Evolutionary conservation across 257 asterid species (phyloP), one percentile per base, ranked within the genome.

Genomic region (Osmanthus fragrans): DNA sequence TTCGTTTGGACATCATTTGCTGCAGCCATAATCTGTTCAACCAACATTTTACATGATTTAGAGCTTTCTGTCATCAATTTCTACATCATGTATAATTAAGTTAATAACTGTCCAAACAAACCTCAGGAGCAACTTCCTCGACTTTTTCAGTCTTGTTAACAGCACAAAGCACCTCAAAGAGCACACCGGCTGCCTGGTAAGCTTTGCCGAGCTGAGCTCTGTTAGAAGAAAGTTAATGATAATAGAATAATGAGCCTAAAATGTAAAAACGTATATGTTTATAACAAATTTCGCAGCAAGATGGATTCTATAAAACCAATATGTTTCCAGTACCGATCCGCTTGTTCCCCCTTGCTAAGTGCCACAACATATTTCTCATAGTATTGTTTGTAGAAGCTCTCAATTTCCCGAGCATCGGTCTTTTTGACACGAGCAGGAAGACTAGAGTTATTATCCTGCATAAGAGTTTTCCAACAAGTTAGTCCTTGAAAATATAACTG

Each of bases 141-240:
- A 40, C 15, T 40, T 40, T 40, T 40, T 40, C 49, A 40, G 96
- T 90, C 86, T 90, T 93, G 82, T 90, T 93, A 83, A 96, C 99
- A 16, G 98, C 99, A 87, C 99, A 96, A 68, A 96, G 97, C 80
- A 93, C 99, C 86, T 96, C 99, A 86, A 93, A 96, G 64, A 96
- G 96, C 83, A 93, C 97, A 58, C 97, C 98, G 10, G 99, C 98
- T 76, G 99, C 90, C 92, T 91, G 97, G 84, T 96, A 96, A 80
- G 99, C 99, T 87, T 96, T 96, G 47, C 96, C 98, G 73, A 96
- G 98, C 89, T 90, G 92, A 85, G 97, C 97, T 85, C 99, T 95
- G 91, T 81, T 39, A 63, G 18, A 42, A 42, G 16, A 42, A 42
- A 42, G 51, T 42, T 42, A 42, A 42, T 42, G 4, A 42, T 3